Percentiles rank a stretch among this genome's conserved stretches.
These are phyloP conservation scores for Citrus hindsii DNA, from an alignment of 345 rosid species.

Conservation along the genomic window DNA sequence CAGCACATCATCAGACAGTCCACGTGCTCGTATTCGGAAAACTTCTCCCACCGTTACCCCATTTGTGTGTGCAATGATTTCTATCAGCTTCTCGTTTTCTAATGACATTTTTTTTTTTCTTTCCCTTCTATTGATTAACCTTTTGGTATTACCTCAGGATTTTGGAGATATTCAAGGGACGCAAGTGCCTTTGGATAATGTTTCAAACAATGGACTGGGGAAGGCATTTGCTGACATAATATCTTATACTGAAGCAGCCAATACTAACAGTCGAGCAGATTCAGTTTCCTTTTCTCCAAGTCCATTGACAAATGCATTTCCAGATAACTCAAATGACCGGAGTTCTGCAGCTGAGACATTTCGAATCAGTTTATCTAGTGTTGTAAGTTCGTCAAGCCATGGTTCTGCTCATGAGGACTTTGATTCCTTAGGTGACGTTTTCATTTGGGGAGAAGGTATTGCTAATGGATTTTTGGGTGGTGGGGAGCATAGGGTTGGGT, in stretches of 20 bases:
- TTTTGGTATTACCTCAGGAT: constrained; percentile 39
- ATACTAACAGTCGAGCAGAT: constrained; percentile 40
- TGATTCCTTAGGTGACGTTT: constrained; percentile 85
- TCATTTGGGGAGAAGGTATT: constrained; percentile 88
- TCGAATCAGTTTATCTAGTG: constrained; percentile 80
- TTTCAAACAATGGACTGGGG: constrained; percentile 53
- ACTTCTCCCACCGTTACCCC: constrained; percentile 47
- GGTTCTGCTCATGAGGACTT: constrained; percentile 74
- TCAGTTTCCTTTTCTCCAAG: constrained; percentile 29
- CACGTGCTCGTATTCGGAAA: constrained; percentile 34
- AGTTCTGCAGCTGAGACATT: constrained; percentile 54
- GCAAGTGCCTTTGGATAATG: constrained; percentile 39
- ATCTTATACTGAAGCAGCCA: constrained; percentile 51
- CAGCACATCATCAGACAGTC: constrained; percentile 44
- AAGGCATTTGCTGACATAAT: constrained; percentile 70
- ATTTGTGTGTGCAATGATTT: constrained; percentile 42
- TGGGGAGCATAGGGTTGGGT: constrained; percentile 32
- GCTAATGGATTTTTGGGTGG: constrained; percentile 59
- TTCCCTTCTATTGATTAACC: not conserved
- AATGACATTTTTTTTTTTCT: not conserved
- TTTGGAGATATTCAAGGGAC: constrained; percentile 40
- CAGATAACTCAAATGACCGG: constrained; percentile 50
- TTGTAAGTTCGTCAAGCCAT: constrained; percentile 82
- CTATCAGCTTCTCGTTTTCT: constrained; percentile 1
- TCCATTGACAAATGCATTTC: constrained; percentile 21